Evolutionary conservation across 2,329 filamentous ascomycete species (phyloP).

Genomic region (Lecanicillium sp.): DNA sequence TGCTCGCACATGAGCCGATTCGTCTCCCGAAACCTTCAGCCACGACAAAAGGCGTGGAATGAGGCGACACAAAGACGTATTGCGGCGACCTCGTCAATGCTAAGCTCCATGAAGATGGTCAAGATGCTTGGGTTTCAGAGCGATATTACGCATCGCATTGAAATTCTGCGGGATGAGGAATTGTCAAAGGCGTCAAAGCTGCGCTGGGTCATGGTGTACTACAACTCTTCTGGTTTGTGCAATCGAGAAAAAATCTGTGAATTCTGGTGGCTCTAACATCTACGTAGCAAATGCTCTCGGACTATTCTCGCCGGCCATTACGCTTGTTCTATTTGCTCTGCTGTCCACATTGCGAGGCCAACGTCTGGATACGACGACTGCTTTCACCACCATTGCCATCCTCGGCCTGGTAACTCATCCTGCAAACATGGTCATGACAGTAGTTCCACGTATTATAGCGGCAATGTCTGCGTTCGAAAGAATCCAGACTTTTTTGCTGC

Average conservation of each 20-base stretch:
- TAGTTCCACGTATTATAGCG: conserved; percentile 24
- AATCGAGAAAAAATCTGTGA: too few relatives aligned
- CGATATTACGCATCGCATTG: background rate
- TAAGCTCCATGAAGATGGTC: conserved; percentile 1
- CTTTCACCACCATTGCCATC: conserved; percentile 32
- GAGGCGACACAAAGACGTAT: conserved; percentile 1
- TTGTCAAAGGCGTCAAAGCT: conserved; percentile 10
- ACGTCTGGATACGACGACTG: conserved; percentile 24
- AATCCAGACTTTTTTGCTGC: conserved; percentile 27
- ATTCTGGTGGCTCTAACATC: too few relatives aligned
- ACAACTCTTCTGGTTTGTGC: conserved; percentile 31
- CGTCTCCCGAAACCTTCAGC: conserved; percentile 1
- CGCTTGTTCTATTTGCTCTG: conserved; percentile 26
- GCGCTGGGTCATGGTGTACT: conserved; percentile 31
- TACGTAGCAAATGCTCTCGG: conserved; percentile 31
- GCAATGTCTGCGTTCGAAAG: conserved; percentile 26
- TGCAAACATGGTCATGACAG: conserved; percentile 36
- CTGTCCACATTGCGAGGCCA: conserved; percentile 15
- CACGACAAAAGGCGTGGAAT: conserved; percentile 2
- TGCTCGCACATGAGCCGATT: conserved; percentile 3
- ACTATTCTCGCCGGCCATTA: conserved; percentile 31
- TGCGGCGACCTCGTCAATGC: background rate
- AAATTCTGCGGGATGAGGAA: background rate
- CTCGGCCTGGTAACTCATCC: conserved; percentile 31
- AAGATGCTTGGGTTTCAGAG: conserved; percentile 6